A percentile compares a stretch with the other conserved stretches of the same genome.
These are phyloP conservation scores for Spiraea crenata DNA, from an alignment of 331 rosid species.

Conservation along the genomic window DNA sequence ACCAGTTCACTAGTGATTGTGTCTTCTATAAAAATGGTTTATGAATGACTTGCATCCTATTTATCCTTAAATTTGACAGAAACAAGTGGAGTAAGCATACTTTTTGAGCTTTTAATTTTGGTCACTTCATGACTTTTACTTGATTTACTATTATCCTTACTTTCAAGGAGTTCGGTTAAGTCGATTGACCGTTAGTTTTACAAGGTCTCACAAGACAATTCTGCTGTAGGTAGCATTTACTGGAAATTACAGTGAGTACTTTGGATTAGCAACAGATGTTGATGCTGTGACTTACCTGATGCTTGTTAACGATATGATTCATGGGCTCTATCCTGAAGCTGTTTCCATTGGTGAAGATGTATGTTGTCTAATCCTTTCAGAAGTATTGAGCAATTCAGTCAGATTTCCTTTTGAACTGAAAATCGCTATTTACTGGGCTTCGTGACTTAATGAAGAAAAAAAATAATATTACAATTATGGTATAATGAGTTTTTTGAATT, in stretches of 20 bases:
- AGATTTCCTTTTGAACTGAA: slow-evolving; percentile 4
- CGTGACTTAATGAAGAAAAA: neutral
- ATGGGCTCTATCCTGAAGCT: slow-evolving; percentile 92
- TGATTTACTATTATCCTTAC: neutral
- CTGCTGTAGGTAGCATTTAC: slow-evolving; percentile 71
- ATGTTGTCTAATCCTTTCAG: slow-evolving; percentile 33
- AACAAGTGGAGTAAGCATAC: neutral
- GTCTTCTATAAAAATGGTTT: neutral
- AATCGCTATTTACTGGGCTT: neutral
- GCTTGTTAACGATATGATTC: slow-evolving; percentile 97
- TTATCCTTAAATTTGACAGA: neutral
- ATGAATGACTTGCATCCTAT: neutral
- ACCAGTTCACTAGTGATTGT: neutral
- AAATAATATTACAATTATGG: neutral
- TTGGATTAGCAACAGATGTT: slow-evolving; percentile 80
- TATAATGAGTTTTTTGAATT: neutral
- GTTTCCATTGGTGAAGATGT: slow-evolving; percentile 95
- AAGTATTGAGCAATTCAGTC: neutral
- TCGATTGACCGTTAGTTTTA: neutral
- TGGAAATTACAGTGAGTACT: slow-evolving; percentile 91
- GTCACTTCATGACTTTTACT: neutral
- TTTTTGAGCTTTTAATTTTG: neutral
- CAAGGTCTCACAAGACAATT: neutral
- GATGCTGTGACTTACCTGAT: slow-evolving; percentile 90
- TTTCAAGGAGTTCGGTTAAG: neutral